phyloP scores from a whole-genome alignment of 2,329 filamentous ascomycete genomes.

The Botrytis sinoallii region DNA sequence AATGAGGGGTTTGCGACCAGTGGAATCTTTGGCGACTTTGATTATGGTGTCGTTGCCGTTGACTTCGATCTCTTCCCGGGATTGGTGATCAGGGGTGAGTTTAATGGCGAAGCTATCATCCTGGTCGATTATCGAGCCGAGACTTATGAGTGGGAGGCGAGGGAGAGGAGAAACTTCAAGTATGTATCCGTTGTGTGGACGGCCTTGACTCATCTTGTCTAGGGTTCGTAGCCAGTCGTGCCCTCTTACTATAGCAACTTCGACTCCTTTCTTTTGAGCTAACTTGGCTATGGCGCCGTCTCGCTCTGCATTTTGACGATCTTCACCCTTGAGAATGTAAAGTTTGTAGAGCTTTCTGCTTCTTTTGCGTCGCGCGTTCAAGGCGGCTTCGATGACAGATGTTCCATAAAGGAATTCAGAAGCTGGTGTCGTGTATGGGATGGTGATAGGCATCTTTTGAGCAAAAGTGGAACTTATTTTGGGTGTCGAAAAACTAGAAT shows the following conservation, averaged over 20 bases:
- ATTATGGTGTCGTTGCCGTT: slow-evolving; percentile 65
- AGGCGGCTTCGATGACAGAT: slow-evolving; percentile 74
- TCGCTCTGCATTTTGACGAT: slow-evolving; percentile 48
- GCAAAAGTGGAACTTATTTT: slow-evolving; percentile 21
- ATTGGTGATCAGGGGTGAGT: slow-evolving; percentile 63
- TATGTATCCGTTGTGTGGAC: slow-evolving; percentile 87
- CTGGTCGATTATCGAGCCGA: slow-evolving; percentile 41
- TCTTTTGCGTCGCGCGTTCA: slow-evolving; percentile 52
- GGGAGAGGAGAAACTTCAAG: slow-evolving; percentile 85
- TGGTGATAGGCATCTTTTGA: slow-evolving; percentile 37
- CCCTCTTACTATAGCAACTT: slow-evolving; percentile 56
- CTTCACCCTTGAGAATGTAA: slow-evolving; percentile 66
- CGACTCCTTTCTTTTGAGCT: slow-evolving; percentile 50
- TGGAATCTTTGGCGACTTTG: slow-evolving; percentile 26
- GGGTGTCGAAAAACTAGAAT: neutral
- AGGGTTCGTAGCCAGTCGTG: slow-evolving; percentile 62
- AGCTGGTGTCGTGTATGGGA: slow-evolving; percentile 76
- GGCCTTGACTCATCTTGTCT: slow-evolving; percentile 76
- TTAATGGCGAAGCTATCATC: slow-evolving; percentile 49
- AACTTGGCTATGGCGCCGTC: slow-evolving; percentile 46
- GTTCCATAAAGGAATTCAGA: slow-evolving; percentile 90
- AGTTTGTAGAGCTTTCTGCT: slow-evolving; percentile 78
- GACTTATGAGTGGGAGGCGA: slow-evolving; percentile 59
- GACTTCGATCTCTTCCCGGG: slow-evolving; percentile 67
- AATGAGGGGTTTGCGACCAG: slow-evolving; percentile 62